A percentile compares a stretch with the other conserved stretches of the same genome.
phyloP scores from a whole-genome alignment of 169 alveolate genomes.

The Ichthyophthirius multifiliis region DNA sequence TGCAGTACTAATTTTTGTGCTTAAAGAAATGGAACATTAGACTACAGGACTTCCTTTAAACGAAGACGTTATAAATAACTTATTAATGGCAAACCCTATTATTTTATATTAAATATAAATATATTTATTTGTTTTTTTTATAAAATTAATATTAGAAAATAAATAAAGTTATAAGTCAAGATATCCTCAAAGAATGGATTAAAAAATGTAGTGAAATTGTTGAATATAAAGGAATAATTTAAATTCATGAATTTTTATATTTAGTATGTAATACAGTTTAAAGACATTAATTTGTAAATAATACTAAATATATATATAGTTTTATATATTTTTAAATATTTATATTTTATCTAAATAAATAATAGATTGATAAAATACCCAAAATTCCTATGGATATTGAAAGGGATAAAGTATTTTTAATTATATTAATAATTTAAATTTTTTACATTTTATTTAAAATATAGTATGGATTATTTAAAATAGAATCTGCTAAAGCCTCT shows the following conservation, averaged over 20 bases:
- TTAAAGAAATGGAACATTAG: conserved; percentile 4
- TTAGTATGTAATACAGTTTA: not conserved
- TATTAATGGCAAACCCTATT: no score
- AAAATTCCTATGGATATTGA: not conserved
- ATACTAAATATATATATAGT: not conserved
- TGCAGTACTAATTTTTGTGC: not conserved
- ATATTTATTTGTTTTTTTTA: no score
- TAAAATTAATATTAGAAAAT: not conserved
- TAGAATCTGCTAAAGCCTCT: not conserved
- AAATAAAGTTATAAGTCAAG: not conserved
- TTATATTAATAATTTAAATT: not conserved
- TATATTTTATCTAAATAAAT: not conserved
- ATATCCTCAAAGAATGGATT: not conserved
- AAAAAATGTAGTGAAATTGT: not conserved
- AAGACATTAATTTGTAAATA: conserved; percentile 1
- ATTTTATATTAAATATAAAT: no score
- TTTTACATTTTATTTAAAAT: not conserved
- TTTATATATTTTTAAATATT: not conserved
- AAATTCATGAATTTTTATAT: not conserved
- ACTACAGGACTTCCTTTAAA: not conserved
- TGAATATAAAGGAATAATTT: not conserved
- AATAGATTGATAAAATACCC: not conserved
- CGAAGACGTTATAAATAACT: not conserved
- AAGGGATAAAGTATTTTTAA: not conserved
- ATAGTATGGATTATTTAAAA: not conserved